Base-by-base conservation (phyloP, 2,329 filamentous ascomycete species). In the Cytospora leucostoma region DNA sequence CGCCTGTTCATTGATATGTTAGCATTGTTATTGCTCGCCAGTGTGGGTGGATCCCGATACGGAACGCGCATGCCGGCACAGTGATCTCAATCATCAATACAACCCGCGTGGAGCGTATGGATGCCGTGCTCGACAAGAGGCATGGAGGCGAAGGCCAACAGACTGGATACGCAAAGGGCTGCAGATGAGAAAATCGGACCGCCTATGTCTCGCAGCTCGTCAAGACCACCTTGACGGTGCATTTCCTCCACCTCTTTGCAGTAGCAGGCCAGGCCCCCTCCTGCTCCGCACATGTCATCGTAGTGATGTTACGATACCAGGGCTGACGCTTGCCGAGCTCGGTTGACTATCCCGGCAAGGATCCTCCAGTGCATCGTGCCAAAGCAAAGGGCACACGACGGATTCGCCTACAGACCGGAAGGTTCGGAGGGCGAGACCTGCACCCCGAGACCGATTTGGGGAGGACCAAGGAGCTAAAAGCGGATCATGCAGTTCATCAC, bases 1-100 rank as follows among this genome's bases (percentile, higher is more conserved):
- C 69, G 94, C 95, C 87, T 90, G 71, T 74, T 75, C 75, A 74
- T 75, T 74, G 69, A 73, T 72, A 76, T 76, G 79, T 86, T 80
- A 84, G 82, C 75, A 67, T 61, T 74, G 71, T 70, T 78, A 74
- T 75, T 66, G 70, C 67, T 70, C 71, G 72, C 70, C 68, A 68
- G 40, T 67, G 65, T 68, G 67, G 71, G 71, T 65, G 66, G 65
- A 68, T 63, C 67, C 63, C 61, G 61, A 66, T 68, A 68, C 65
- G 65, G 68, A 67, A 70, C 68, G 71, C 72, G 74, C 65, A 76
- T 73, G 75, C 74, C 70, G 74, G 75, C 64, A 60, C 51, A 62
- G 67, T 67, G 72, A 75, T 74, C 57, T 65, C 61, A 51, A 73
- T 76, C 67, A 67, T 65, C 70, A 71, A 75, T 78, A 76, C 76